Evolutionary conservation across 2,329 filamentous ascomycete genomes (phyloP), one percentile per base, ranked within the genome.

Genomic region (Aspergillus sp.): DNA sequence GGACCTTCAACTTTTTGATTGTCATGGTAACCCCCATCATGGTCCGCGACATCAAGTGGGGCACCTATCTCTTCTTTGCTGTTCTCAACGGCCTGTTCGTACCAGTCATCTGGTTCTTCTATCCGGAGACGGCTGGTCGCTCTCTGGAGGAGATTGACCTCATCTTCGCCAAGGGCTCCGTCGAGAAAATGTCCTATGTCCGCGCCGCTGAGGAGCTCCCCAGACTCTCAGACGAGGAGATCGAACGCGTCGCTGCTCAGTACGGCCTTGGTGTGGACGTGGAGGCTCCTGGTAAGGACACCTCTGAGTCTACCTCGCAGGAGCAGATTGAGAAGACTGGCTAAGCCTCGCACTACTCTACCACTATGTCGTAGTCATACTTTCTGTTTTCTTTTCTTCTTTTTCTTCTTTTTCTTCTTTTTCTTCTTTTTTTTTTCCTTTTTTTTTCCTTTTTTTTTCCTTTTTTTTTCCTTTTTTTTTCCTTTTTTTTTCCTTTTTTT

Each of bases 1-100:
- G 75, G 73, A 63, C 74, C 1, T 77, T 71, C 65, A 76, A 76
- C 59, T 78, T 77, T 58, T 51, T 60, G 15, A 57, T 66, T 33
- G 64, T 64, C 30, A 61, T 62, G 58, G 54, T 66, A 43, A 65
- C 62, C 2, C 64, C 64, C 3, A 57, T 65, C 30, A 62, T 63
- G 54, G 51, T 64, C 23, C 43, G 46, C 27, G 46, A 52, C 37
- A 63, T 63, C 39, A 48, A 53, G 12, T 67, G 64, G 63, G 58
- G 56, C 30, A 58, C 58, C 5, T 67, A 66, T 46, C 54, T 67
- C 15, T 64, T 65, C 52, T 64, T 65, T 48, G 59, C 58, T 6
- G 48, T 52, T 2, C 37, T 62, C 41, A 60, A 62, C 51, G 53
- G 54, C 30, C 43, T 44, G 13, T 58, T 60, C 39, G 49, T 64